Conservation (phyloP, 352 stramenopile species). For the Pythium guiyangense region DNA sequence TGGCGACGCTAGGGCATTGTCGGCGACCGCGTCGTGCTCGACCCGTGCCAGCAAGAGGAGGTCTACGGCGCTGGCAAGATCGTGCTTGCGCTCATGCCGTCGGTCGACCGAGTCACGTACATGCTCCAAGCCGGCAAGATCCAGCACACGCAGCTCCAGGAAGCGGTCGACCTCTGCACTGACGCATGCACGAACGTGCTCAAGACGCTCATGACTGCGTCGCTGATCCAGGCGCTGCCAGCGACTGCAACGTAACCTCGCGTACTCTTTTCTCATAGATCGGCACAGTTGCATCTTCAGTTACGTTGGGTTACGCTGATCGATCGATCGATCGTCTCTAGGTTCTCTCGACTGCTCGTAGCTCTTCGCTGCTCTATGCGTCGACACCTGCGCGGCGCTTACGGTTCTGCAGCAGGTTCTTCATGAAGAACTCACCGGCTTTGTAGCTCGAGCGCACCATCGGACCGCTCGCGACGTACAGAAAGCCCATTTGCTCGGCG, state of each 20-base stretch:
- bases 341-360: neutral
- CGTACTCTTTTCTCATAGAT: neutral
- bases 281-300: neutral
- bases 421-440: constrained; percentile 99
- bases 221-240: constrained; percentile 42
- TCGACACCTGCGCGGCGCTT: constrained; percentile 19
- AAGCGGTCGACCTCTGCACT: constrained; percentile 85
- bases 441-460: constrained; percentile 99
- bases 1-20: constrained; percentile 33
- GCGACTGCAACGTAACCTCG: neutral
- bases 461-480: constrained; percentile 98
- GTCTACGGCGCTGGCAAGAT: constrained; percentile 52
- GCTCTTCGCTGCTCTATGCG: constrained; percentile 4
- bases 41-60: constrained; percentile 71
- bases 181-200: constrained; percentile 66
- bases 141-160: constrained; percentile 68
- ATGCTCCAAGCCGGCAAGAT: constrained; percentile 84
- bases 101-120: constrained; percentile 76
- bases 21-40: constrained; percentile 51
- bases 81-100: constrained; percentile 84
- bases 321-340: constrained; percentile 1
- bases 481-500: constrained; percentile 97
- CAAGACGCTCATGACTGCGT: constrained; percentile 48
- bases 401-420: constrained; percentile 91
- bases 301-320: neutral